phyloP scores from a whole-genome alignment of 305 asterid species.

The Galium porrigens region DNA sequence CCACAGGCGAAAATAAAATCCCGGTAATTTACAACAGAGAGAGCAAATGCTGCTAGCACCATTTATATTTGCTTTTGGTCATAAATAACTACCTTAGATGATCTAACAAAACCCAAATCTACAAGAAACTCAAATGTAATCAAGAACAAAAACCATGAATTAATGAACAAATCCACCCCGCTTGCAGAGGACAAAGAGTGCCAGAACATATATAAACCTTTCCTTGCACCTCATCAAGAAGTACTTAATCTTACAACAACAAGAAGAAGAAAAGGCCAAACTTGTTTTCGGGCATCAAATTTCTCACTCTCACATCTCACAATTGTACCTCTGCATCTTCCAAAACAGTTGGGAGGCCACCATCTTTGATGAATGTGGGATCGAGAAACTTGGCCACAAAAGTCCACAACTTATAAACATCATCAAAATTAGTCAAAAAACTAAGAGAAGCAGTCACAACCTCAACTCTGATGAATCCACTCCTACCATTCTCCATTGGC shows the following conservation, averaged over 20 bases:
- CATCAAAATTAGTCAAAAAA: conserved; percentile 65
- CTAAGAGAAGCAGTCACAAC: conserved; percentile 94
- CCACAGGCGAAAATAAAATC: conserved; percentile 13
- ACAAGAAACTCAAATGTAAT: conserved; percentile 31
- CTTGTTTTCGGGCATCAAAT: conserved; percentile 1
- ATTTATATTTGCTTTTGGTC: conserved; percentile 22
- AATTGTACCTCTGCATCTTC: conserved; percentile 50
- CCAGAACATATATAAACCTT: conserved; percentile 11
- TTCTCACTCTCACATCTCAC: conserved; percentile 18
- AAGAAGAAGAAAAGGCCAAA: not conserved
- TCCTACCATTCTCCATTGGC: conserved; percentile 69
- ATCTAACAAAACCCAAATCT: conserved; percentile 24
- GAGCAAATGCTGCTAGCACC: conserved; percentile 16
- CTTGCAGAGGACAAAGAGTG: conserved; percentile 30
- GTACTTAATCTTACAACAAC: not conserved
- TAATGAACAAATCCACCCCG: conserved; percentile 36
- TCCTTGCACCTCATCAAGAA: conserved; percentile 15
- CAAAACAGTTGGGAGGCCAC: conserved; percentile 46
- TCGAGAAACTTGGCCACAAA: conserved; percentile 82
- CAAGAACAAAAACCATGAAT: conserved; percentile 44
- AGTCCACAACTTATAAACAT: conserved; percentile 81
- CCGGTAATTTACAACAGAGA: conserved; percentile 22
- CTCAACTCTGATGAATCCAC: conserved; percentile 77
- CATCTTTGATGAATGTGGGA: conserved; percentile 58
- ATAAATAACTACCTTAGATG: conserved; percentile 20